Base-by-base conservation (phyloP, 2,329 filamentous ascomycete genomes). In the Thelonectria discophora region DNA sequence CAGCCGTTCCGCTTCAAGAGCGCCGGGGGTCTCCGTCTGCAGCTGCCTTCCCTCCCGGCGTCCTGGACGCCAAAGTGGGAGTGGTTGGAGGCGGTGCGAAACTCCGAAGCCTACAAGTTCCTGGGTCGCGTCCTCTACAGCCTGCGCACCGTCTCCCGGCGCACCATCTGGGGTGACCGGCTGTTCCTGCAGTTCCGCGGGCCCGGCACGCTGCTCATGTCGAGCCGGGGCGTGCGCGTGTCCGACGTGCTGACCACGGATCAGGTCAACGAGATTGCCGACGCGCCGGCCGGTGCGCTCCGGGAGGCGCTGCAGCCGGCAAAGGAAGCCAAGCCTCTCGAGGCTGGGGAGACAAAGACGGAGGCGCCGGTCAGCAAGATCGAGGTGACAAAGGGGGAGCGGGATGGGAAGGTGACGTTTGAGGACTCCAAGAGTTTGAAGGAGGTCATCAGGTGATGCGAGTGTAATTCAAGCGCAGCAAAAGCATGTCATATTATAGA, bases 111-210 rank as follows among this genome's bases (percentile, higher is more conserved):
- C 3, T 98, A 93, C 88, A 91, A 89, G 72, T 81, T 85, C 9
- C 66, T 93, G 1, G 84, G 88, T 43, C 83, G 84, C n/a, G 73
- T 87, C 30, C 76, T 90, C 8, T 92, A 91, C 76, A 86, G 80
- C 39, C 67, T 96, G 18, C 87, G 93, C 62, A 97, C 93, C 0
- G 89, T 90, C 79, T 83, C 90, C 43, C 86, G 94, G 62, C 86
- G 91, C 72, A 92, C 92, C 1, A 91, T 99, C 58, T 98, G 93
- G 92, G 95, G 95, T 20, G 95, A 99, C 75, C 82, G 94, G 78
- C 82, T 98, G 24, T 98, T 98, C 78, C 81, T 99, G 32, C 91
- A 92, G 73, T 97, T 99, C 75, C 86, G 89, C 58, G 95, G 95
- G 0, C 95, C 95, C 2, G 87, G 86, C 6, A 97, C 91, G 2